Evolutionary conservation across 2,329 filamentous ascomycete genomes (phyloP).

Genomic region (Colletotrichum tofieldiae): DNA sequence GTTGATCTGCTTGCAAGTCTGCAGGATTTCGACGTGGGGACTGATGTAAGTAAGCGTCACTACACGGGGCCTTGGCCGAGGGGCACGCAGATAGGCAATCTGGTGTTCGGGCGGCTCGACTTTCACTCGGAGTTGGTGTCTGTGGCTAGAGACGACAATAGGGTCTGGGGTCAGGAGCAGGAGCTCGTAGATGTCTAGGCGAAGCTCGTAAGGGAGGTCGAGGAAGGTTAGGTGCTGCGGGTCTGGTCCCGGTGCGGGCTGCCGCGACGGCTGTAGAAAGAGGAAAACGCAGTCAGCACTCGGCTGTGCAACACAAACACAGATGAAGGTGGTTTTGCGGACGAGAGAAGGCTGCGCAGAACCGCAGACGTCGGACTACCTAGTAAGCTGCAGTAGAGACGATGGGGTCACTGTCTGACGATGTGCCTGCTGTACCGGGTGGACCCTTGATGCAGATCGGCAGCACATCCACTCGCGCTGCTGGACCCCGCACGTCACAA

Average conservation of each 20-base stretch:
- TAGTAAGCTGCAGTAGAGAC: slow-evolving; percentile 9
- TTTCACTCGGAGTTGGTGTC: slow-evolving; percentile 37
- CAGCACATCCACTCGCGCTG: slow-evolving; percentile 5
- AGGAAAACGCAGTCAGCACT: slow-evolving; percentile 12
- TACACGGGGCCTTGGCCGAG: slow-evolving; percentile 31
- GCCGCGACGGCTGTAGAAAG: slow-evolving; percentile 14
- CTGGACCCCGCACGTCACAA: slow-evolving; percentile 4
- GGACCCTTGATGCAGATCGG: slow-evolving; percentile 25
- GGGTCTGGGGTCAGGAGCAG: slow-evolving; percentile 44
- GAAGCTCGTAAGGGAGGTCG: slow-evolving; percentile 49
- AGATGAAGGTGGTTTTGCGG: background rate
- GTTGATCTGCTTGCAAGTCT: slow-evolving; percentile 51
- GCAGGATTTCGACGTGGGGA: slow-evolving; percentile 49
- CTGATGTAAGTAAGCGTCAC: slow-evolving; percentile 22
- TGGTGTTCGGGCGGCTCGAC: slow-evolving; percentile 35
- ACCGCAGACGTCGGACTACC: background rate
- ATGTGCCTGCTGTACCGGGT: slow-evolving; percentile 12
- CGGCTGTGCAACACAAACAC: background rate
- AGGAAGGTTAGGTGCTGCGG: slow-evolving; percentile 42
- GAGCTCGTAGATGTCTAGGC: slow-evolving; percentile 49
- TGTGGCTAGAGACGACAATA: slow-evolving; percentile 38
- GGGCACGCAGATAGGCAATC: slow-evolving; percentile 28
- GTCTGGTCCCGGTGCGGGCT: background rate
- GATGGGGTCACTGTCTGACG: slow-evolving; percentile 18
- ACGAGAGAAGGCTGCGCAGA: background rate